These are phyloP conservation scores for Sanghuangporus baumii DNA, from an alignment of 1,284 basidiomycete species.

Conservation along the genomic window DNA sequence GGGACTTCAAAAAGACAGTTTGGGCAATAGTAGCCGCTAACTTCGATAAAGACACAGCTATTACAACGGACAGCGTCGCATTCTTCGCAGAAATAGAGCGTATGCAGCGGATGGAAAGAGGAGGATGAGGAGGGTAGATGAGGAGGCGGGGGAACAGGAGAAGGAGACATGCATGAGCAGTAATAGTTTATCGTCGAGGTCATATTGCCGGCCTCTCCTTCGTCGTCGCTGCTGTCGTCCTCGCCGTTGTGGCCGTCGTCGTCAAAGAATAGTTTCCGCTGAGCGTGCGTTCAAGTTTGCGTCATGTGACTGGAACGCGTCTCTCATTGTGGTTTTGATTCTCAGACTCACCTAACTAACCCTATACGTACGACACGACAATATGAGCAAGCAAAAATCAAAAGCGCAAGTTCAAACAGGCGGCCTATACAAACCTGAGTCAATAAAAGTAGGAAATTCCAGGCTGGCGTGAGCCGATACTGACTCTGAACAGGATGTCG, in stretches of 20 bases:
- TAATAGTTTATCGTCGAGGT: constrained; percentile 59
- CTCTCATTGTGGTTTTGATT: background rate
- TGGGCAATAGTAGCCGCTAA: constrained; percentile 96
- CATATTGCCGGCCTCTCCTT: constrained; percentile 24
- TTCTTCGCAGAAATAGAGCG: constrained; percentile 97
- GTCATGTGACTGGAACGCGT: constrained; percentile 1
- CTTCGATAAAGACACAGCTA: constrained; percentile 86
- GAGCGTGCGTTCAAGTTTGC: background rate
- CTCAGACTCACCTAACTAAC: background rate
- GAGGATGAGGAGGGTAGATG: constrained; percentile 66
- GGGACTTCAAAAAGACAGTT: constrained; percentile 99
- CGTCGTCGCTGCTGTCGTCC: background rate
- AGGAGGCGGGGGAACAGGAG: constrained; percentile 66
- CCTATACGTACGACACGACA: background rate
- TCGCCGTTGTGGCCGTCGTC: background rate
- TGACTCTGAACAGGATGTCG: constrained; percentile 66
- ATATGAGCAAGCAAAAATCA: constrained; percentile 46
- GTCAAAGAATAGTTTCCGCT: background rate
- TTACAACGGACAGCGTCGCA: constrained; percentile 94
- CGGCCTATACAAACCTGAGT: constrained; percentile 62
- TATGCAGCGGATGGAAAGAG: constrained; percentile 78
- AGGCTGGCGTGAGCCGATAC: constrained; percentile 2
- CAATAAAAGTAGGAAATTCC: constrained; percentile 45
- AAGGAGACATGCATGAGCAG: constrained; percentile 60
- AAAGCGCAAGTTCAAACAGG: constrained; percentile 43